Evolutionary conservation across 2,329 filamentous ascomycete genomes (phyloP), one percentile per base, ranked within the genome.

Genomic region (Microdochium nivale): DNA sequence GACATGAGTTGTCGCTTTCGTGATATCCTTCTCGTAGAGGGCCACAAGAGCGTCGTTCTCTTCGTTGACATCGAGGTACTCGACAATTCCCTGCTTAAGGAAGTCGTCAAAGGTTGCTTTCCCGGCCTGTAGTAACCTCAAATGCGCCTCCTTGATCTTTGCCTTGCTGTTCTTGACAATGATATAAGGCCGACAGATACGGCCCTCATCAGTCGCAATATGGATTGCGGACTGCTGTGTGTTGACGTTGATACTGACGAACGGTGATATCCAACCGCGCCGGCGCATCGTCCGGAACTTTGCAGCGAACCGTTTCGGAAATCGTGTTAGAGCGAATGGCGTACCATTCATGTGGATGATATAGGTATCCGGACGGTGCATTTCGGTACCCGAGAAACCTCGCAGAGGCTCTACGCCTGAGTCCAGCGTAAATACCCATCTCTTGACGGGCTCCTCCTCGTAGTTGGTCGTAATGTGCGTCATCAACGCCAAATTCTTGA

Each of bases 391-490:
- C 48, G 77, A 76, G 56, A 81, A 81, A 59, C 79, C 77, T 33
- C 86, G 84, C 49, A 95, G 81, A 3, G 85, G 83, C 56, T 87
- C 84, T 32, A 95, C 87, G 52, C 92, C 88, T 2, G 89, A 86
- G 46, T 95, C 91, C 25, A 97, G 77, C 52, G 88, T 84, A 64
- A 91, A 94, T 1, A 96, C 84, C 66, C 95, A 83, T 61, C 89
- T 86, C 61, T 85, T 86, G 16, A 99, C 88, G 1, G 94, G 91
- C 19, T 84, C 89, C 65, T 97, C 94, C 52, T 96, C 90, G 52
- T 95, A 90, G 57, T 96, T 90, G 1, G 94, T 99, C 1, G 94
- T 99, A 60, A 99, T 97, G 64, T 99, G 95, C 49, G 95, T 99
- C 94, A 99, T 99, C 52, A 99, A 76, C 9, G 94, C 94, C 73